Conservation (phyloP, 164 flowering plant genomes). For the Amborella trichopoda region DNA sequence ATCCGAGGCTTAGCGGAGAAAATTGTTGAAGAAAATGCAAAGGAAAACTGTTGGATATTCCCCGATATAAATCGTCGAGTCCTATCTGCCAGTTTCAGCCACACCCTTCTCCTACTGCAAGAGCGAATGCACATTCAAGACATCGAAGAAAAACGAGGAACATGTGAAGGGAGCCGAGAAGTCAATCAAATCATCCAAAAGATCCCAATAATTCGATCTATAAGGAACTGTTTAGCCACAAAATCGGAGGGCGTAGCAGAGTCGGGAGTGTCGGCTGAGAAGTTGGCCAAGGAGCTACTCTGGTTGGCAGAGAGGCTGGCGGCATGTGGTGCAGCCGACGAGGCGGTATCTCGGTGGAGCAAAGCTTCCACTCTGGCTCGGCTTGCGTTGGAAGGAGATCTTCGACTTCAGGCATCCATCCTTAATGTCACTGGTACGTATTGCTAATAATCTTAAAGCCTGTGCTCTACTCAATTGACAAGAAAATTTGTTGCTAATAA, state of each 20-base stretch:
- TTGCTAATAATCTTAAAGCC: too few species aligned
- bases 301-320: slow-evolving; percentile 67
- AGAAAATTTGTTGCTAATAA: too few species aligned
- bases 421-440: slow-evolving; percentile 59
- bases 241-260: too few species aligned
- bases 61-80: slow-evolving; percentile 43
- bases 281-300: slow-evolving; percentile 71
- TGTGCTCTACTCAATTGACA: too few species aligned
- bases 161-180: too few species aligned
- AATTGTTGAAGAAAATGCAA: slow-evolving; percentile 52
- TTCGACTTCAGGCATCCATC: slow-evolving; percentile 44
- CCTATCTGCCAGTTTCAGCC: slow-evolving; percentile 44
- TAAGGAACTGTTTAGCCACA: too few species aligned
- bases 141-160: too few species aligned
- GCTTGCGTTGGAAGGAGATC: slow-evolving; percentile 51
- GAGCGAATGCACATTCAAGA: too few species aligned
- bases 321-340: slow-evolving; percentile 44
- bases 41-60: slow-evolving; percentile 24
- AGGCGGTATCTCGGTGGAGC: slow-evolving; percentile 55
- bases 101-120: slow-evolving; percentile 42
- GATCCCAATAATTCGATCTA: too few species aligned
- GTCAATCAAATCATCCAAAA: too few species aligned
- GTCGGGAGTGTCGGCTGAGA: slow-evolving; percentile 47
- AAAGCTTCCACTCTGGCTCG: slow-evolving; percentile 47
- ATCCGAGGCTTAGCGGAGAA: slow-evolving; percentile 61